Conservation (phyloP, 2,329 filamentous ascomycete genomes). For the Graphiopsis chlorocephala region DNA sequence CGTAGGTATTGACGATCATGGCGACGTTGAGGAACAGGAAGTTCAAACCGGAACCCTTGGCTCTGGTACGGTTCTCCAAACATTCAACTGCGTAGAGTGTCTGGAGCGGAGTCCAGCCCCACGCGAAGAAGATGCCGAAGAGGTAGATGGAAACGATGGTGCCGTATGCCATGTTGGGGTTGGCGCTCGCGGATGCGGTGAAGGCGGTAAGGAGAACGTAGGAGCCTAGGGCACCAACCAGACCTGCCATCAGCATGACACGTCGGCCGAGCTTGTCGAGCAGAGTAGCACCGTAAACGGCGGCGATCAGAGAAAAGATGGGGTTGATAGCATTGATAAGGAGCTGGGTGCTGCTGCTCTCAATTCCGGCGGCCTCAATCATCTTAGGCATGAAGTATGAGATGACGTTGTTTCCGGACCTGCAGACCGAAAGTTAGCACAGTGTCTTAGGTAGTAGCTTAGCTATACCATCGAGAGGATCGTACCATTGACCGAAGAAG, state of each 20-base stretch:
- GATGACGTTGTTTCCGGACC: conserved; percentile 32
- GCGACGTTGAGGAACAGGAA: conserved; percentile 45
- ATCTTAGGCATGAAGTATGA: conserved; percentile 36
- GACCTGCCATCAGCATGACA: conserved; percentile 38
- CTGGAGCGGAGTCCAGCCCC: conserved; percentile 42
- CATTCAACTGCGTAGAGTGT: conserved; percentile 40
- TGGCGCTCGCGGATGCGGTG: conserved; percentile 27
- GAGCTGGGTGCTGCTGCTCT: conserved; percentile 36
- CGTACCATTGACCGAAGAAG: conserved; percentile 42
- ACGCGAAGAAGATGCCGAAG: conserved; percentile 41
- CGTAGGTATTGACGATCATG: conserved; percentile 41
- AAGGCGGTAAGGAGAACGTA: conserved; percentile 38
- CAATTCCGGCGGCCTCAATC: conserved; percentile 40
- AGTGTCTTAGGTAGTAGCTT: not conserved
- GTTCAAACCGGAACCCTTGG: conserved; percentile 32
- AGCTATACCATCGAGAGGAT: not conserved
- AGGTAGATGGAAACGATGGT: conserved; percentile 42
- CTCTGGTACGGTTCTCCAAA: conserved; percentile 39
- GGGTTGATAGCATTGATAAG: conserved; percentile 43
- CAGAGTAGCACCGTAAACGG: conserved; percentile 39
- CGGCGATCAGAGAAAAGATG: conserved; percentile 39
- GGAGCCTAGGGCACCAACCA: conserved; percentile 34
- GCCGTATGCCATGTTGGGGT: conserved; percentile 35
- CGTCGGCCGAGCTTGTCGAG: conserved; percentile 35
- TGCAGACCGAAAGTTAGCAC: not conserved